Percentiles rank a stretch among this genome's conserved stretches.
Conservation (phyloP, 192 early-diverging fungal species). For the Phycomyces nitens region DNA sequence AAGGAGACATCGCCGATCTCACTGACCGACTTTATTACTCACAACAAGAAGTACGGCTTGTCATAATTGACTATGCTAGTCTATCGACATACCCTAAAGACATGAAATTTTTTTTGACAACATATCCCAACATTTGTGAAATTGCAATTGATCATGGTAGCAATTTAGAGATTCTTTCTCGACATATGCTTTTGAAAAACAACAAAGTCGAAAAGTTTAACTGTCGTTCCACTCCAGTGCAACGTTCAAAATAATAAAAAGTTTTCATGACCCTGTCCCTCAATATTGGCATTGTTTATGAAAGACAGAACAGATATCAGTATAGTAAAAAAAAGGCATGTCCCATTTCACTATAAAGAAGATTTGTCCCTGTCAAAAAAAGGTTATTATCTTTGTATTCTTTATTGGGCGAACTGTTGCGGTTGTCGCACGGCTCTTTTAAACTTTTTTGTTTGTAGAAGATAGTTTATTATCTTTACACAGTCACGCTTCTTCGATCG, state of each 20-base stretch:
- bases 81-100: slow-evolving; percentile 1
- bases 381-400: no score
- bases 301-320: no score
- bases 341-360: no score
- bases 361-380: no score
- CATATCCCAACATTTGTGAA: slow-evolving; percentile 2
- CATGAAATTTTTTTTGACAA: neutral
- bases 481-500: no score
- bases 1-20: slow-evolving; percentile 1
- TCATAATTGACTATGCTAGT: slow-evolving; percentile 4
- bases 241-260: neutral
- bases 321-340: no score
- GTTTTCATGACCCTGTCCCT: no score
- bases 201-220: neutral
- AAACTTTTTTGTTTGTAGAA: no score
- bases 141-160: slow-evolving; percentile 5
- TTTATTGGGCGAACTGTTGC: no score
- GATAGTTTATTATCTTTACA: no score
- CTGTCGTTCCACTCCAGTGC: neutral
- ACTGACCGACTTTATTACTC: neutral
- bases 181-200: neutral
- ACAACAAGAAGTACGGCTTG: neutral
- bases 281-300: no score
- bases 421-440: no score
- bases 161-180: neutral